Percentiles rank a stretch among this genome's conserved stretches.
Evolutionary conservation across 495 filamentous ascomycete genomes (phyloP).

Genomic region (Glonium stellatum): DNA sequence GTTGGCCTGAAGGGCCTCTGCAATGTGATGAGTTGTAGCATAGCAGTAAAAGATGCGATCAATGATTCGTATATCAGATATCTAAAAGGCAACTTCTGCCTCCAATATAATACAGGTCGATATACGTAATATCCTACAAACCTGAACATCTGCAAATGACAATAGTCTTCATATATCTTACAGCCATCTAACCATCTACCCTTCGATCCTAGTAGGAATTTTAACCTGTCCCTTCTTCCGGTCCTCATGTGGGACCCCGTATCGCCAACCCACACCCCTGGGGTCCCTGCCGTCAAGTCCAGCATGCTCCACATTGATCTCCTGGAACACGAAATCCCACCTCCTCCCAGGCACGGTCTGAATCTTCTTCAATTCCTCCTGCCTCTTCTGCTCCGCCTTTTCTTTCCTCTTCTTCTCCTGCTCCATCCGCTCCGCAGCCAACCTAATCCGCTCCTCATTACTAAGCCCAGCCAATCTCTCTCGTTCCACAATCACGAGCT

Average conservation of each 20-base stretch:
- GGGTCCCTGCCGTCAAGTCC: constrained; percentile 44
- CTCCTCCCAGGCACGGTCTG: constrained; percentile 48
- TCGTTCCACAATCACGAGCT: constrained; percentile 61
- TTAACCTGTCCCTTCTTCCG: constrained; percentile 67
- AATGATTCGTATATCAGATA: not conserved
- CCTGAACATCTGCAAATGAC: not conserved
- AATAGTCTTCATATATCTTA: not conserved
- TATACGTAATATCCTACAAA: constrained; percentile 21
- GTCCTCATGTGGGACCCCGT: constrained; percentile 63
- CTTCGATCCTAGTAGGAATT: constrained; percentile 58
- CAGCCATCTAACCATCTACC: constrained; percentile 2
- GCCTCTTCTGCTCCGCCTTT: constrained; percentile 39
- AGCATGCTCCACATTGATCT: constrained; percentile 53
- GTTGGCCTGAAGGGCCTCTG: too few relatives aligned
- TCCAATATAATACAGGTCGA: constrained; percentile 16
- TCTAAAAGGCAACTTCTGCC: not conserved
- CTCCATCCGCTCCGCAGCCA: constrained; percentile 41
- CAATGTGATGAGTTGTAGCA: too few relatives aligned
- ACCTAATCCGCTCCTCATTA: constrained; percentile 34
- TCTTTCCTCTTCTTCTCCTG: constrained; percentile 36
- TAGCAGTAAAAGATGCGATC: not conserved
- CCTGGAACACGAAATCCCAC: constrained; percentile 76
- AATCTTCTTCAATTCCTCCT: constrained; percentile 39
- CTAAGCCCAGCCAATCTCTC: constrained; percentile 33
- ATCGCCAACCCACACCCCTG: constrained; percentile 50